Evolutionary conservation across 2,329 filamentous ascomycete species (phyloP).

Genomic region (Pseudofabraea citricarpa): DNA sequence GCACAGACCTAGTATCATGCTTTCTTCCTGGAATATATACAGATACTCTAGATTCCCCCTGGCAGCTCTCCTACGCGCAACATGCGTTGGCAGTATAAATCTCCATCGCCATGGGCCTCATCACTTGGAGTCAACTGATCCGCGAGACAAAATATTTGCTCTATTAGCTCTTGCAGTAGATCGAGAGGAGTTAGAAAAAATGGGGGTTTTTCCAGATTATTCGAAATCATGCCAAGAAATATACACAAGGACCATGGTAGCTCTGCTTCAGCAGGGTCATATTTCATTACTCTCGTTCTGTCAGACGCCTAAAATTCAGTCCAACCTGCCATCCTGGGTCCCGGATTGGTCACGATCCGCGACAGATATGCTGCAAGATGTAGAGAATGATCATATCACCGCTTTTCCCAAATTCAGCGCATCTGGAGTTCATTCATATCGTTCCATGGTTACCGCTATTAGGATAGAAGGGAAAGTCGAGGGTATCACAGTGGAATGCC

Average conservation of each 20-base stretch:
- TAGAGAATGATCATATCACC: constrained; percentile 7
- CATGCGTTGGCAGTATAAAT: constrained; percentile 4
- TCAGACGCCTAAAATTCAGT: constrained; percentile 2
- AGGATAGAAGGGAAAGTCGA: background rate
- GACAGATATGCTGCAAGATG: constrained; percentile 4
- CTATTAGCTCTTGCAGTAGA: constrained; percentile 9
- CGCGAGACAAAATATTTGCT: constrained; percentile 11
- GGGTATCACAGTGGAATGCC: constrained; percentile 4
- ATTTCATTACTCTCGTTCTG: constrained; percentile 5
- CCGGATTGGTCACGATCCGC: constrained; percentile 7
- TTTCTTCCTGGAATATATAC: constrained; percentile 8
- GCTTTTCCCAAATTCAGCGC: constrained; percentile 6
- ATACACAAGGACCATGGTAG: constrained; percentile 3
- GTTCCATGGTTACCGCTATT: constrained; percentile 1
- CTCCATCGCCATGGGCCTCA: background rate
- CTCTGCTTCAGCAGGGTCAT: constrained; percentile 7
- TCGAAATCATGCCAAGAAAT: constrained; percentile 7
- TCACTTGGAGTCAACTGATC: constrained; percentile 8
- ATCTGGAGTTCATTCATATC: constrained; percentile 1
- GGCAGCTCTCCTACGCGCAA: constrained; percentile 6
- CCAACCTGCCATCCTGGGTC: constrained; percentile 6
- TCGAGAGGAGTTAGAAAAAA: constrained; percentile 6
- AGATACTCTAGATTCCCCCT: constrained; percentile 6
- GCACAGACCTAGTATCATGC: constrained; percentile 2
- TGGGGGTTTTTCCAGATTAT: constrained; percentile 9